Evolutionary conservation across 805 yeast species (phyloP).

Genomic region (Yamadazyma sp.): DNA sequence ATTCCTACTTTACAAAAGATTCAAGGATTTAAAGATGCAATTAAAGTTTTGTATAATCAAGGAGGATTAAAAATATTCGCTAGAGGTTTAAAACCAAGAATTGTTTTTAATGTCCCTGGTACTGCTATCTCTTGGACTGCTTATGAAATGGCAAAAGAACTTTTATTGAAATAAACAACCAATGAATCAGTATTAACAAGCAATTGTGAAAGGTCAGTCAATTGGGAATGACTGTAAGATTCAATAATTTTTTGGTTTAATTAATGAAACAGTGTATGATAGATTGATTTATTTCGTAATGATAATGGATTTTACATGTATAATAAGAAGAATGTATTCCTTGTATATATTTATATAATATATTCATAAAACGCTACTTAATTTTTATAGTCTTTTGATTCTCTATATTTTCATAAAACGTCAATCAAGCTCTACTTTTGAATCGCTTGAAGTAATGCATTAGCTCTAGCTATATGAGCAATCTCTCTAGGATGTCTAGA

Average conservation of each 20-base stretch:
- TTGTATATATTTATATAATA: constrained; percentile 3
- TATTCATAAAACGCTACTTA: neutral
- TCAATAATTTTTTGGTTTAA: too few species aligned
- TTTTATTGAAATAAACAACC: constrained; percentile 44
- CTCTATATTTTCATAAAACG: neutral
- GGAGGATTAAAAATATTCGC: constrained; percentile 68
- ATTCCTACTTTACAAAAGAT: constrained; percentile 50
- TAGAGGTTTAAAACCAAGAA: constrained; percentile 87
- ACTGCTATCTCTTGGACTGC: constrained; percentile 98
- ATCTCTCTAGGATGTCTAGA: constrained; percentile 31
- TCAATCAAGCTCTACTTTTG: constrained; percentile 9
- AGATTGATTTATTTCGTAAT: neutral
- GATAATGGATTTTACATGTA: neutral
- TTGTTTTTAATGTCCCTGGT: constrained; percentile 89
- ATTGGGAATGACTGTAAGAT: too few species aligned
- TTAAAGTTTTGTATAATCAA: constrained; percentile 56
- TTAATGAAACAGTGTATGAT: constrained; percentile 1
- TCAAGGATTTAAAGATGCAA: constrained; percentile 69
- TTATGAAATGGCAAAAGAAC: constrained; percentile 91
- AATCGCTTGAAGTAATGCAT: constrained; percentile 23
- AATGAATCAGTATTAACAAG: too few species aligned
- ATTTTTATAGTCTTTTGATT: neutral
- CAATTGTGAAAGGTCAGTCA: too few species aligned
- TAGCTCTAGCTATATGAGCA: constrained; percentile 28
- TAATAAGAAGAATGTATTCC: too few species aligned